Conservation (phyloP, 1,284 basidiomycete genomes). For the Tilletia setariae region DNA sequence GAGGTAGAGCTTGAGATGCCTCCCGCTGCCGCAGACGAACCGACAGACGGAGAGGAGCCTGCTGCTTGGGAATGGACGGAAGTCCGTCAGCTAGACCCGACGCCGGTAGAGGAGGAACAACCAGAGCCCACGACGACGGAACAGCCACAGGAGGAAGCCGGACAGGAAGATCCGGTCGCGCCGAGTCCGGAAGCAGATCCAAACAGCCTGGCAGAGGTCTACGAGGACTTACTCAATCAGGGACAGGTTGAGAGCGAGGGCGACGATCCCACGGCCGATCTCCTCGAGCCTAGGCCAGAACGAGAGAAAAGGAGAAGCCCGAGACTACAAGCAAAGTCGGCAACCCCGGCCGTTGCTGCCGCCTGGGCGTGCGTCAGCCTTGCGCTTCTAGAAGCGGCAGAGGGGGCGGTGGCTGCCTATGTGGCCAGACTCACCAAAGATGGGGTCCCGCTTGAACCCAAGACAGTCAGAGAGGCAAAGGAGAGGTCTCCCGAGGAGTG, state of each 20-base stretch:
- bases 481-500: not conserved
- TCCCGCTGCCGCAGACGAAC: not conserved
- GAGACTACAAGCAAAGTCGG: not conserved
- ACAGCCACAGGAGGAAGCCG: too few relatives aligned
- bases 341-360: not conserved
- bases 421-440: too few relatives aligned
- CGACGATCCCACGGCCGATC: not conserved
- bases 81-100: not conserved
- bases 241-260: not conserved
- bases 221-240: too few relatives aligned
- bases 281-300: not conserved
- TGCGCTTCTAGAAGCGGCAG: not conserved
- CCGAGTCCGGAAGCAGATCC: too few relatives aligned
- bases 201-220: too few relatives aligned
- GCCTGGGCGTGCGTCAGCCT: not conserved
- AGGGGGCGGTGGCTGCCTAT: too few relatives aligned
- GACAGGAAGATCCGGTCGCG: too few relatives aligned
- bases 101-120: not conserved
- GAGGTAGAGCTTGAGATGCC: not conserved
- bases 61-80: not conserved
- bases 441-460: not conserved
- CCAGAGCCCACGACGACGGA: not conserved
- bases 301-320: not conserved
- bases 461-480: not conserved
- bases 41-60: not conserved